Evolutionary conservation across 106 monocot genomes (phyloP).

Genomic region (Phalaenopsis aphrodite): DNA sequence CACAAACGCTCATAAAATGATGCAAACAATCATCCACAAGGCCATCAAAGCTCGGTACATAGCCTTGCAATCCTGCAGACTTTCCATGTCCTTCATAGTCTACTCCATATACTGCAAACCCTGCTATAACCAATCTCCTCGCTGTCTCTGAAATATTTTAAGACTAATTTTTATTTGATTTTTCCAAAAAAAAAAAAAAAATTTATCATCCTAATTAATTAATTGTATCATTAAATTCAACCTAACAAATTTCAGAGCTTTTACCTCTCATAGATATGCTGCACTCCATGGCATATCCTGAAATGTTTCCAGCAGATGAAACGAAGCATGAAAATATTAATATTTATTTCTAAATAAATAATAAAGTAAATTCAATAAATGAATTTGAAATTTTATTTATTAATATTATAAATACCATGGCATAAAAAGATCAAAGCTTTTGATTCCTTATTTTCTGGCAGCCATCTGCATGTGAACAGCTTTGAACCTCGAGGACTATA

Average conservation of each 20-base stretch:
- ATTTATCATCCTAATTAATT: too few relatives aligned
- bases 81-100: conserved; percentile 64
- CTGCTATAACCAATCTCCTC: too few relatives aligned
- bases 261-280: conserved; percentile 60
- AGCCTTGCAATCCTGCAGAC: conserved; percentile 43
- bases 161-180: too few relatives aligned
- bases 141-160: too few relatives aligned
- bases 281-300: conserved; percentile 65
- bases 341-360: not conserved
- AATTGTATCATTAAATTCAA: not conserved
- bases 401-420: conserved; percentile 28
- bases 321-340: not conserved
- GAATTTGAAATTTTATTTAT: not conserved
- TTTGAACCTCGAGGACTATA: conserved; percentile 28
- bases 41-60: not conserved
- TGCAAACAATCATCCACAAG: conserved; percentile 37
- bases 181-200: too few relatives aligned
- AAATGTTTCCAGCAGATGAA: not conserved
- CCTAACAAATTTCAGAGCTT: not conserved
- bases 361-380: not conserved
- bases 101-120: conserved; percentile 17
- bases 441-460: conserved; percentile 24
- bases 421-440: conserved; percentile 55
- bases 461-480: conserved; percentile 54
- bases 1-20: conserved; percentile 34